These are phyloP conservation scores for Diplocarpon rosae DNA, from an alignment of 2,329 filamentous ascomycete species.

Conservation along the genomic window DNA sequence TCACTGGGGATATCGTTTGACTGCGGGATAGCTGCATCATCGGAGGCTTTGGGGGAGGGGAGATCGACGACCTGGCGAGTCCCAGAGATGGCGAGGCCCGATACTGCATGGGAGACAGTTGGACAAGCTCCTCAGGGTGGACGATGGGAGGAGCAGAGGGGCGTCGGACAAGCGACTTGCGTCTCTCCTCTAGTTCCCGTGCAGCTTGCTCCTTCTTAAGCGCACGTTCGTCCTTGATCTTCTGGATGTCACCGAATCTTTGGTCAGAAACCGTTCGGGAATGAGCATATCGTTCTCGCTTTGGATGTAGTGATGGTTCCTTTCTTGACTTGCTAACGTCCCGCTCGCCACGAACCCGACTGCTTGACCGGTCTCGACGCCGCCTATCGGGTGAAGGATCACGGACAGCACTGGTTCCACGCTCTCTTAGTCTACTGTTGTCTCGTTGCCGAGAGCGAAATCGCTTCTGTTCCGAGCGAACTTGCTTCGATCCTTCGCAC, in stretches of 20 bases:
- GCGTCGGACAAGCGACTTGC: conserved; percentile 70
- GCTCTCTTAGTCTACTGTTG: conserved; percentile 32
- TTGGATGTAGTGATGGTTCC: conserved; percentile 16
- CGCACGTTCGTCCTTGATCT: conserved; percentile 49
- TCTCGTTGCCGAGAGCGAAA: conserved; percentile 47
- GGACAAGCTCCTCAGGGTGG: conserved; percentile 50
- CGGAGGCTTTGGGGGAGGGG: conserved; percentile 29
- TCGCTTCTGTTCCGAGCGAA: conserved; percentile 41
- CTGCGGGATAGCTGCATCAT: conserved; percentile 40
- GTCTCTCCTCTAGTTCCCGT: conserved; percentile 77
- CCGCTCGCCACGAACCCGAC: conserved; percentile 21
- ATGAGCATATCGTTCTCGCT: conserved; percentile 17
- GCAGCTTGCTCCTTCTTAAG: conserved; percentile 65
- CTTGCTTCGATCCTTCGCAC: conserved; percentile 43
- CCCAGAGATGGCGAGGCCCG: conserved; percentile 19
- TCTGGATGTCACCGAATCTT: conserved; percentile 42
- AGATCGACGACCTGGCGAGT: conserved; percentile 15
- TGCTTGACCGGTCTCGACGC: conserved; percentile 26
- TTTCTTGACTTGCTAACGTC: conserved; percentile 18
- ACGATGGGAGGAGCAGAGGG: conserved; percentile 73
- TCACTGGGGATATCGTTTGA: conserved; percentile 43
- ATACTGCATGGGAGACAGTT: conserved; percentile 23
- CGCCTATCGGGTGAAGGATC: conserved; percentile 24
- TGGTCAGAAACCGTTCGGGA: conserved; percentile 33
- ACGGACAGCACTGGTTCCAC: conserved; percentile 23